Evolutionary conservation across 2,329 filamentous ascomycete genomes (phyloP).

Genomic region (Nannizziopsis arthrosporioides): DNA sequence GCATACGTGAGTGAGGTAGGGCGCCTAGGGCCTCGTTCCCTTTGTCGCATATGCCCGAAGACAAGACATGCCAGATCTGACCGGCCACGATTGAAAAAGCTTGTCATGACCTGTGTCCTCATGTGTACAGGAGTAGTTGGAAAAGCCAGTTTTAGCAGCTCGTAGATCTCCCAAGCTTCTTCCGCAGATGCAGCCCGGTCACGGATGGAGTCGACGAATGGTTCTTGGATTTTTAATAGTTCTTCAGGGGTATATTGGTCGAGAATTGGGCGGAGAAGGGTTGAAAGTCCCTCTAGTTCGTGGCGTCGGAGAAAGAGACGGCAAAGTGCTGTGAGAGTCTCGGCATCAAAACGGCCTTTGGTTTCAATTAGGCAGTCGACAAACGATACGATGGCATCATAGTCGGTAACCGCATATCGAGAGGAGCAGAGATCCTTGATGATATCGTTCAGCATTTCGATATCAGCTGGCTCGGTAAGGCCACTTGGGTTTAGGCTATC

Average conservation of each 20-base stretch:
- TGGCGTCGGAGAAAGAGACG: slow-evolving; percentile 62
- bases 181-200: slow-evolving; percentile 48
- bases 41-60: slow-evolving; percentile 88
- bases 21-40: slow-evolving; percentile 49
- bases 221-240: slow-evolving; percentile 52
- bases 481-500: slow-evolving; percentile 43
- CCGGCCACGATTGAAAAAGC: slow-evolving; percentile 65
- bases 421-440: slow-evolving; percentile 31
- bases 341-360: slow-evolving; percentile 56
- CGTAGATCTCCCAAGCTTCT: slow-evolving; percentile 50
- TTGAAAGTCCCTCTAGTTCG: slow-evolving; percentile 66
- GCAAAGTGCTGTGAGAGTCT: slow-evolving; percentile 63
- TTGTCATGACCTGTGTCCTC: slow-evolving; percentile 63
- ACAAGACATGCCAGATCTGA: slow-evolving; percentile 76
- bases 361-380: slow-evolving; percentile 61
- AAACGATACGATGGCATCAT: slow-evolving; percentile 60
- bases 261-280: slow-evolving; percentile 61
- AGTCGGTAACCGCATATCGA: slow-evolving; percentile 64
- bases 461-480: slow-evolving; percentile 45
- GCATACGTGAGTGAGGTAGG: slow-evolving; percentile 67
- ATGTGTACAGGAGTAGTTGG: slow-evolving; percentile 51
- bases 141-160: slow-evolving; percentile 47
- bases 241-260: slow-evolving; percentile 41
- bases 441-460: slow-evolving; percentile 60
- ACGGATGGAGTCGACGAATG: slow-evolving; percentile 56